Evolutionary conservation across 768 basidiomycete genomes (phyloP), one percentile per base, ranked within the genome.

Genomic region (Tephrocybe rancida): DNA sequence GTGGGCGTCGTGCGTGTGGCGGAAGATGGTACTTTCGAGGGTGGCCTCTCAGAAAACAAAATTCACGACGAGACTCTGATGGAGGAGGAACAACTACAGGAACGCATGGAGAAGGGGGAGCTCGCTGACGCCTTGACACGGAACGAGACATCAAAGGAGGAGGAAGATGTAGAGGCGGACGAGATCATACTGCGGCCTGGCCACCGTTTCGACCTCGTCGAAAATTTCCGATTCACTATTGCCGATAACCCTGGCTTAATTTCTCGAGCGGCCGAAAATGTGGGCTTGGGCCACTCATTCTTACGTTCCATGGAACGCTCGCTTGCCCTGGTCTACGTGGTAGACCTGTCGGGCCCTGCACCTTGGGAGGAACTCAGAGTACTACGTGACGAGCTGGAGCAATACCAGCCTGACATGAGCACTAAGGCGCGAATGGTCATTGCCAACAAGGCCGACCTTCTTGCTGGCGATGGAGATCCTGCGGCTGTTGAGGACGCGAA

Each of bases 161-260:
- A 67, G 21, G 46, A 61, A 1, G 54, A 67, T 19, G 46, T 60
- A 10, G 50, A 67, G 13, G 37, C 41, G 5, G 41, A 55, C 44
- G 26, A 30, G 57, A 43, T 38, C 44, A 16, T 48, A 44, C 57
- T 62, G 25, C 63, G 65, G n/a, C 61, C 72, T 29, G 83, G 82
- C 0, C 73, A 82, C 61, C 71, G 72, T 32, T 87, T 86, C 54
- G 82, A 86, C 62, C 61, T 82, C 27, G 75, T 76, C 38, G 95
- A 98, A 69, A 71, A 76, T 4, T 88, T 92, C 67, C 83, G 97
- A 9, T 97, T 98, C 77, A 97, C 94, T 13, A 86, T 99, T 59
- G 92, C 95, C 32, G 97, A 99, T 72, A 98, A 98, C 65, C 97
- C 97, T 0, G 97, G 97, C 7, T 84, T 98, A 41, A 86, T 98